These are phyloP conservation scores for Solanum ossicruentum DNA, from an alignment of 257 asterid species.

Conservation along the genomic window DNA sequence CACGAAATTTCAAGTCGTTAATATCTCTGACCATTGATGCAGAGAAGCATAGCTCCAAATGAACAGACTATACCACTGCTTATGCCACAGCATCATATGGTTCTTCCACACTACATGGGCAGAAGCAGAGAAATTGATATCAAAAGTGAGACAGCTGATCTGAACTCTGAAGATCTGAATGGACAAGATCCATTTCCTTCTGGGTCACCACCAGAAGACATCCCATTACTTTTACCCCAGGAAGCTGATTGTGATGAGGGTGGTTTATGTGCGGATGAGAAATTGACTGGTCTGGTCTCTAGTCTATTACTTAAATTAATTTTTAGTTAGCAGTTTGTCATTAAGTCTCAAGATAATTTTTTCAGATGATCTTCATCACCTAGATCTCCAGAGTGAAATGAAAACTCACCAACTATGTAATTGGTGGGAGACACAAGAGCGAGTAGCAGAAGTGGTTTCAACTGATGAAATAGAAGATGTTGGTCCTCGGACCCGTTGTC, in stretches of 20 bases:
- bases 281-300: conserved; percentile 16
- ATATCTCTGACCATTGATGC: conserved; percentile 14
- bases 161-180: conserved; percentile 16
- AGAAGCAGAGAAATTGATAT: conserved; percentile 42
- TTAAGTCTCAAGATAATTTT: conserved; percentile 2
- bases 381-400: conserved; percentile 7
- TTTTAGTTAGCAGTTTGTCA: not conserved
- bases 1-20: conserved; percentile 9
- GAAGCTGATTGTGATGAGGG: conserved; percentile 47
- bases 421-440: conserved; percentile 50
- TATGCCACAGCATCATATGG: conserved; percentile 98
- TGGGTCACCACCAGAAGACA: conserved; percentile 57
- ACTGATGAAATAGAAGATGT: conserved; percentile 41
- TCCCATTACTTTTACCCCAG: conserved; percentile 84
- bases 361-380: conserved; percentile 8
- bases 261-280: conserved; percentile 15
- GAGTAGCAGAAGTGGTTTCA: conserved; percentile 26
- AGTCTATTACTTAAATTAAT: conserved; percentile 8
- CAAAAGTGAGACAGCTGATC: conserved; percentile 20
- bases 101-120: conserved; percentile 95
- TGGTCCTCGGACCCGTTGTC: conserved; percentile 68
- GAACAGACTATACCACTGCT: conserved; percentile 82
- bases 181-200: conserved; percentile 44
- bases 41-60: conserved; percentile 87
- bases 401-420: conserved; percentile 12